Evolutionary conservation across 345 rosid species (phyloP), one percentile per base, ranked within the genome.

Genomic region (Gossypium australe): DNA sequence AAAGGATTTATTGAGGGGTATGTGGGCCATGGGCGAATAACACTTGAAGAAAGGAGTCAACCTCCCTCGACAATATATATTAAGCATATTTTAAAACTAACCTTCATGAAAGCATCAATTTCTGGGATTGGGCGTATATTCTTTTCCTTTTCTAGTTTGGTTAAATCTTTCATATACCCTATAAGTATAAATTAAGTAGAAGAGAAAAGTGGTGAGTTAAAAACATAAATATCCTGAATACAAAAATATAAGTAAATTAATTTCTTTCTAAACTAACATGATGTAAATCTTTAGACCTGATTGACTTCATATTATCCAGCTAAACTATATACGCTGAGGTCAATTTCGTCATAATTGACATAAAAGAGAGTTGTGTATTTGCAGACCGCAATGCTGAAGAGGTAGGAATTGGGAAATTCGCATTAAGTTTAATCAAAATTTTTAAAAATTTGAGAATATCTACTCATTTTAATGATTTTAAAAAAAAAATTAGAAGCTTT

Each of bases 51-150:
- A 34, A 1, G 41, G 41, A 34, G 41, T 34, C 41, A 5, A 34
- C 7, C 1, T 1, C 7, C 41, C 7, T 34, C 1, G 0, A 5
- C 41, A 5, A 5, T 5, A 34, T 5, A 5, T 34, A 34, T 34
- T 34, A 6, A 34, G 41, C 41, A 34, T 27, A 9, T 27, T 38
- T 64, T 10, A 65, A 45, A 62, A 67, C 53, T 61, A 49, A 91
- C 97, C 97, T 94, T 94, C 98, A 92, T 94, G 70, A 90, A 94
- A 77, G 97, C 98, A 79, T 94, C 98, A 78, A 94, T 89, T 78
- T 89, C 94, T 34, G 94, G 85, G 70, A 84, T 83, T 9, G 98
- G 98, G 48, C 84, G 88, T 69, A 94, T 73, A 67, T 87, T 83
- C 60, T 67, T 88, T 65, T 89, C 90, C 78, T 88, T 90, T 85